These are phyloP conservation scores for Paramecium sonneborni DNA, from an alignment of 73 alveolate genomes.

Conservation along the genomic window DNA sequence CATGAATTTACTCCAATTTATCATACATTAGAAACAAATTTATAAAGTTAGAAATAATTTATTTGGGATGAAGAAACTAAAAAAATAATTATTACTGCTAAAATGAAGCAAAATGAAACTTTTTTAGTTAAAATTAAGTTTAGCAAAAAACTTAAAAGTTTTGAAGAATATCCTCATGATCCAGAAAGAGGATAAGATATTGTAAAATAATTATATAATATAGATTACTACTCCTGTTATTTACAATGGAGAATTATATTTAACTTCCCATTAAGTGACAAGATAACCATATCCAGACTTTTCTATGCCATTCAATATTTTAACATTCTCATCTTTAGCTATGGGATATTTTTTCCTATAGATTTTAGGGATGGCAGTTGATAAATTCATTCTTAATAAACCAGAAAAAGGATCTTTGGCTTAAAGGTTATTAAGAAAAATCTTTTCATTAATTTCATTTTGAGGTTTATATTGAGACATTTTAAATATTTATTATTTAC, in stretches of 20 bases:
- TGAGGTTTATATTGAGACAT: not conserved
- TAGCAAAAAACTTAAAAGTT: slow-evolving; percentile 39
- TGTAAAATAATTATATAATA: not conserved
- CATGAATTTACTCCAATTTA: slow-evolving; percentile 9
- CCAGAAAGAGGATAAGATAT: slow-evolving; percentile 53
- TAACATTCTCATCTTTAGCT: slow-evolving; percentile 47
- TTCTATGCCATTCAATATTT: slow-evolving; percentile 62
- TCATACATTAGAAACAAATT: not conserved
- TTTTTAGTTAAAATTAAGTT: not conserved
- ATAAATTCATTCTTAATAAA: slow-evolving; percentile 19
- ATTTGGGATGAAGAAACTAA: slow-evolving; percentile 25
- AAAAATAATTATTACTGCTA: not conserved
- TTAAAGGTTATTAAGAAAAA: slow-evolving; percentile 8
- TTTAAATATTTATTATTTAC: not conserved
- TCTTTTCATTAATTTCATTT: not conserved
- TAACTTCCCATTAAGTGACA: not conserved
- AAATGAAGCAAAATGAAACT: not conserved
- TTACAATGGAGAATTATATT: not conserved
- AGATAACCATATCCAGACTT: slow-evolving; percentile 61
- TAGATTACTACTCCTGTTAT: not conserved
- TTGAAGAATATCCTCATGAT: slow-evolving; percentile 65
- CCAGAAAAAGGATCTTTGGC: slow-evolving; percentile 44
- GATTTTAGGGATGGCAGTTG: slow-evolving; percentile 54
- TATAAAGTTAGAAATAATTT: not conserved
- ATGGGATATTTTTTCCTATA: slow-evolving; percentile 55